Base-by-base conservation (phyloP, 306 rosid species). In the Phaseolus lunatus region DNA sequence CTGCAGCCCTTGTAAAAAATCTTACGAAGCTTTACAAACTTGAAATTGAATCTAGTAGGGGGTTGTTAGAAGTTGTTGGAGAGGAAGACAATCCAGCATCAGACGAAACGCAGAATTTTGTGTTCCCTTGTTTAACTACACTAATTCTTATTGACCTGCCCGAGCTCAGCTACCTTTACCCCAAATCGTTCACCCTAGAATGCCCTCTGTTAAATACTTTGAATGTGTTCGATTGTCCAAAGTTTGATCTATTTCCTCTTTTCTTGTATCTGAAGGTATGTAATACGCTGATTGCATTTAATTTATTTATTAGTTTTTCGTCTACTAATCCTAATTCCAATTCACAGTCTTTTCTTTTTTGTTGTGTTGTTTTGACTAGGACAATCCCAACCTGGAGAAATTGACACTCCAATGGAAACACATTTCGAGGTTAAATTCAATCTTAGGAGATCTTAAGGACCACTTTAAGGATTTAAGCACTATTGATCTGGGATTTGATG, bases 1-100 rank as follows among this genome's bases (percentile, higher is more conserved):
- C 75, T 3, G 23, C 2, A 2, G 23, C 12, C 23, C 15, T 77
- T 16, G 75, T 68, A 7, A 54, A 20, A 67, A 65, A 67, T 26
- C 47, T 67, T 18, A 43, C 12, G 50, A 77, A 50, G 58, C 81
- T 77, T 3, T n/a, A 77, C 12, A 3, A 3, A 4, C 58, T 77
- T 4, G 1, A 8, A 1, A 39, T 39, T 0, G 2, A 0, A 9
- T 0, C 0, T 1, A 53, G 81, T 27, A 0, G 2, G 0, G 0
- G 14, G 2, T 41, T 77, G 75, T 22, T 0, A 9, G 24, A 54
- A 41, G 41, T 67, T 77, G 56, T 54, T 67, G 75, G n/a, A 41
- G 26, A 24, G 48, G 75, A 77, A 77, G 45, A 29, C 0, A 14
- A 9, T 0, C 1, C 16, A 12, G 37, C 13, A 2, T 16, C 7